phyloP scores from a whole-genome alignment of 2,329 filamentous ascomycete species.

The Torrubiella hemipterigena region DNA sequence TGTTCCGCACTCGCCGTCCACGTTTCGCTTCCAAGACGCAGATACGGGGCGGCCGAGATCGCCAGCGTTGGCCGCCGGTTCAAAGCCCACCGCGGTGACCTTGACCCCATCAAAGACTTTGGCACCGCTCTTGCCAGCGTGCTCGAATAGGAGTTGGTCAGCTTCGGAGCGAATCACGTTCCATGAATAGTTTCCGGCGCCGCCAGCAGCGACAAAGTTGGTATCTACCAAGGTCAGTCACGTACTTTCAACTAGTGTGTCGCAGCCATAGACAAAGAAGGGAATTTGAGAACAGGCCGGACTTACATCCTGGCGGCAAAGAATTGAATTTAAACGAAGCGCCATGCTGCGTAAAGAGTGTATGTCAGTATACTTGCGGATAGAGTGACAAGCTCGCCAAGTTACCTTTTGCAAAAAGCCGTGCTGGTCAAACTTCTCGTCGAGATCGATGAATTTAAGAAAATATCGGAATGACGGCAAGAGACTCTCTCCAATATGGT shows the following conservation, averaged over 20 bases:
- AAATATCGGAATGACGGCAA: conserved; percentile 27
- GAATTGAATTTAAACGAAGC: not conserved
- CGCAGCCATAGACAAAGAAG: not conserved
- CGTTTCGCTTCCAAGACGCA: conserved; percentile 20
- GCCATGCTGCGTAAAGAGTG: conserved; percentile 5
- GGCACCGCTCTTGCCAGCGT: conserved; percentile 26
- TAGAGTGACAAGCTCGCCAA: not conserved
- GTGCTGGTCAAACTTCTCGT: conserved; percentile 23
- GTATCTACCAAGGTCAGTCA: conserved; percentile 17
- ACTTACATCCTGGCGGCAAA: not conserved
- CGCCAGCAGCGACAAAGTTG: conserved; percentile 27
- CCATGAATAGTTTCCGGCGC: conserved; percentile 26
- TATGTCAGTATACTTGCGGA: conserved; percentile 3
- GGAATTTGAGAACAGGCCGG: not conserved
- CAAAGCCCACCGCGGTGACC: conserved; percentile 20
- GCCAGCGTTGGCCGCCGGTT: conserved; percentile 1
- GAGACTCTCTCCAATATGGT: conserved; percentile 26
- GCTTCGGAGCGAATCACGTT: conserved; percentile 33
- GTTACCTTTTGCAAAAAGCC: conserved; percentile 30
- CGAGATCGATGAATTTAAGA: conserved; percentile 29
- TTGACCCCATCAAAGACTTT: conserved; percentile 26
- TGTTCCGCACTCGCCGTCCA: conserved; percentile 21
- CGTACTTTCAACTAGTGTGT: not conserved
- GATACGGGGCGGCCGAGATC: conserved; percentile 20
- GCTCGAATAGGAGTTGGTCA: conserved; percentile 30